A percentile compares a stretch with the other conserved stretches of the same genome.
These are phyloP conservation scores for Clarireedia hainanense DNA, from an alignment of 2,329 filamentous ascomycete species.

Conservation along the genomic window DNA sequence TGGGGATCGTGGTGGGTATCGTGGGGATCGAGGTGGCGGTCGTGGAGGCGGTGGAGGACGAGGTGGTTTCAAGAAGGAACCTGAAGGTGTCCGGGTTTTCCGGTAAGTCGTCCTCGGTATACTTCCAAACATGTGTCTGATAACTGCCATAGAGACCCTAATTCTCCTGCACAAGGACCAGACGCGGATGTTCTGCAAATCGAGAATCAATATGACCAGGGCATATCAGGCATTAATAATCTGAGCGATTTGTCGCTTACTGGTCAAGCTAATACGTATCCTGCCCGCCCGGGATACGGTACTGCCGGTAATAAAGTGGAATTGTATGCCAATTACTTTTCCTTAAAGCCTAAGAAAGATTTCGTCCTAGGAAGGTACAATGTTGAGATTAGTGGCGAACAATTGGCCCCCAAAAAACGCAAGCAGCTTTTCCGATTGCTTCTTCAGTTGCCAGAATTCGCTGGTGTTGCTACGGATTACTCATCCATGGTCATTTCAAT, in stretches of 20 bases:
- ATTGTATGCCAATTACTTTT: conserved; percentile 29
- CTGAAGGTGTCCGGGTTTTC: conserved; percentile 22
- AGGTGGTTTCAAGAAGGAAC: conserved; percentile 25
- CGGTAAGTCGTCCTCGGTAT: conserved; percentile 23
- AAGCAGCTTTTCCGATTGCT: conserved; percentile 9
- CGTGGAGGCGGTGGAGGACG: conserved; percentile 28
- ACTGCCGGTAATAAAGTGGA: conserved; percentile 21
- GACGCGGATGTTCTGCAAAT: conserved; percentile 23
- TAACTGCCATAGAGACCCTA: conserved; percentile 17
- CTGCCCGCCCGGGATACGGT: conserved; percentile 26
- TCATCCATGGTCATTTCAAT: conserved; percentile 24
- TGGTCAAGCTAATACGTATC: conserved; percentile 15
- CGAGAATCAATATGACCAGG: conserved; percentile 27
- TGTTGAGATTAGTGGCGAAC: conserved; percentile 22
- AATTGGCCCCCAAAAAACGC: conserved; percentile 21
- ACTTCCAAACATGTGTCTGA: not conserved
- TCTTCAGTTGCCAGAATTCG: conserved; percentile 26
- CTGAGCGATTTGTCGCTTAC: conserved; percentile 15
- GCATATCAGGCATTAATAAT: conserved; percentile 13
- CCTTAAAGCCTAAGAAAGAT: conserved; percentile 15
- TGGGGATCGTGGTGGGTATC: not conserved
- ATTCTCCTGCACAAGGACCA: conserved; percentile 14
- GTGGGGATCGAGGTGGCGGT: conserved; percentile 8
- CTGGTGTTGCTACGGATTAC: conserved; percentile 22
- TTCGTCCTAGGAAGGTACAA: conserved; percentile 25